Percentiles rank a stretch among this genome's conserved stretches.
phyloP scores from a whole-genome alignment of 257 asterid species.

The Solanum virginianum region DNA sequence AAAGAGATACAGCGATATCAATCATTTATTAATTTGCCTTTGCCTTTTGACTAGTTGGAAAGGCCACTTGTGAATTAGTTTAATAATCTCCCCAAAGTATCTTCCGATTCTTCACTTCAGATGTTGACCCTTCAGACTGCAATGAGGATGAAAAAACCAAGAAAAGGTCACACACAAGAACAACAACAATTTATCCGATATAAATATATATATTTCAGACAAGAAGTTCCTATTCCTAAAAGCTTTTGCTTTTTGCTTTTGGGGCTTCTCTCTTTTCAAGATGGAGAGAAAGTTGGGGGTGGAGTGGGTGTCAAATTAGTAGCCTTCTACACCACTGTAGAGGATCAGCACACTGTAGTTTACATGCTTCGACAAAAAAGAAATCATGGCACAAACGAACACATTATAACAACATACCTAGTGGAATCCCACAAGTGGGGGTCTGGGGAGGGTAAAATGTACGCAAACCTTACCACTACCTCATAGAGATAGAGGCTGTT shows the following conservation, averaged over 20 bases:
- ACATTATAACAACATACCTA: not conserved
- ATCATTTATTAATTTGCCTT: not conserved
- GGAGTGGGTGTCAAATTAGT: not conserved
- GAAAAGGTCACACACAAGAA: not conserved
- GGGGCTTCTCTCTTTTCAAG: not conserved
- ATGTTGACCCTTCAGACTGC: slow-evolving; percentile 1
- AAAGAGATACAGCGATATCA: not conserved
- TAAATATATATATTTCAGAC: not conserved
- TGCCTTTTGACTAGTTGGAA: not conserved
- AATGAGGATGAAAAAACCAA: not conserved
- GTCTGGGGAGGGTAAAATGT: too few species aligned
- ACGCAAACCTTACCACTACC: too few species aligned
- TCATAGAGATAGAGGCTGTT: too few species aligned
- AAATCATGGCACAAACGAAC: not conserved
- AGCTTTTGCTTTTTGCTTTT: not conserved
- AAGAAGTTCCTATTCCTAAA: not conserved
- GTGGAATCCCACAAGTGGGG: too few species aligned
- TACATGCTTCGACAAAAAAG: not conserved
- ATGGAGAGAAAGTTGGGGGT: not conserved
- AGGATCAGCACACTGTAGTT: not conserved
- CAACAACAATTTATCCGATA: not conserved
- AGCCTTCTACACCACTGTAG: not conserved
- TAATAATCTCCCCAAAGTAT: not conserved
- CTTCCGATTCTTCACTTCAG: not conserved
- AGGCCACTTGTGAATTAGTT: not conserved